Evolutionary conservation across 805 yeast genomes (phyloP).

Genomic region (Lipomyces yamanashiensis): DNA sequence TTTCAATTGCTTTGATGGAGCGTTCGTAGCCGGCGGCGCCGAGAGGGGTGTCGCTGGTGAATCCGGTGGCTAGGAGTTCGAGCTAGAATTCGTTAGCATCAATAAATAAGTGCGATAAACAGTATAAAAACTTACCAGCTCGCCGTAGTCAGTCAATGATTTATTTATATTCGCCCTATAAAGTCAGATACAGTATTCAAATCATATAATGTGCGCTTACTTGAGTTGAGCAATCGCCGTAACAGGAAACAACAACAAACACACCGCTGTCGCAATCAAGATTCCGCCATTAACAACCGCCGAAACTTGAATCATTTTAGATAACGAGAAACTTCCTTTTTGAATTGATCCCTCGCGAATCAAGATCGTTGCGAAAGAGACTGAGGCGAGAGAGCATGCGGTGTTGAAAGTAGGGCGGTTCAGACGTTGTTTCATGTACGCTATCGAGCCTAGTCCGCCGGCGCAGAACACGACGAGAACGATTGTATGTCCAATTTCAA

Average conservation of each 20-base stretch:
- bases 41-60: not conserved
- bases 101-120: no score
- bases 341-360: conserved; percentile 74
- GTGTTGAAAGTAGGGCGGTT: conserved; percentile 74
- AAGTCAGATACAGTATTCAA: not conserved
- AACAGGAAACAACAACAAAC: conserved; percentile 68
- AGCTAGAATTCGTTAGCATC: not conserved
- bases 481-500: conserved; percentile 45
- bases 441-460: conserved; percentile 65
- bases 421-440: conserved; percentile 70
- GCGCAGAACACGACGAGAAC: conserved; percentile 58
- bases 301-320: conserved; percentile 58
- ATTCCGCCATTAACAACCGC: conserved; percentile 66
- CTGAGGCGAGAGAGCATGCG: conserved; percentile 78
- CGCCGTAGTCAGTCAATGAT: not conserved
- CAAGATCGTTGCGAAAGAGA: conserved; percentile 69
- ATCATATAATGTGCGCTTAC: conserved; percentile 36
- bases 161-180: conserved; percentile 3
- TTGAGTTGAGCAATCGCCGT: conserved; percentile 58
- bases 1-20: conserved; percentile 6
- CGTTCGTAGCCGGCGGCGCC: not conserved
- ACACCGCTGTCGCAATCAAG: conserved; percentile 58
- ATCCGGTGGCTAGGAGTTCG: not conserved
- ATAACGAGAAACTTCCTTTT: conserved; percentile 60
- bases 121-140: conserved; percentile 7